Percentiles rank a stretch among this genome's conserved stretches.
Evolutionary conservation across 2,329 filamentous ascomycete species (phyloP).

Genomic region (Phaeosphaeria sp.): DNA sequence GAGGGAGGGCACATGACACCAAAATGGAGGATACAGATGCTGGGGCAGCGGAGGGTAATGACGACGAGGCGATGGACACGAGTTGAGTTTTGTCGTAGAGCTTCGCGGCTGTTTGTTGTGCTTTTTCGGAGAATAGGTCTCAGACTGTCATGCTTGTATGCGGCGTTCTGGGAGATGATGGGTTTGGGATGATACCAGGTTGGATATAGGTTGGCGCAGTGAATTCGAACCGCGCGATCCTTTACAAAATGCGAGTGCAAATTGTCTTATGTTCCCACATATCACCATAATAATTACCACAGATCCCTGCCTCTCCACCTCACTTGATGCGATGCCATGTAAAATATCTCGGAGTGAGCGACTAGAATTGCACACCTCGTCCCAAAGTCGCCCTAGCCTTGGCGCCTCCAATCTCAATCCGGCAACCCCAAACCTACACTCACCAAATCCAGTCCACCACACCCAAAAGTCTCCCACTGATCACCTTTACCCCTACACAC

Average conservation of each 20-base stretch:
- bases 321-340: background rate
- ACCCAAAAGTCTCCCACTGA: background rate
- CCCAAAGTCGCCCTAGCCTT: background rate
- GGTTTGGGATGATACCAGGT: slow-evolving; percentile 11
- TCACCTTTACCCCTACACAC: background rate
- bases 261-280: background rate
- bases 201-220: background rate
- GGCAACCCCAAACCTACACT: background rate
- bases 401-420: background rate
- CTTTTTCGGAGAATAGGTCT: background rate
- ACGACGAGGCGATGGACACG: slow-evolving; percentile 35
- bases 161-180: background rate
- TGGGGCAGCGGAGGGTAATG: slow-evolving; percentile 6
- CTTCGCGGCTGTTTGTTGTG: too few relatives aligned
- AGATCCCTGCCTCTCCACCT: too few relatives aligned
- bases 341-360: background rate
- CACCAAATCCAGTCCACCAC: background rate
- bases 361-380: background rate
- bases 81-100: slow-evolving; percentile 19
- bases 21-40: slow-evolving; percentile 1
- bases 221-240: too few relatives aligned
- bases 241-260: too few relatives aligned
- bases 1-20: slow-evolving; percentile 1
- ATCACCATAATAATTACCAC: too few relatives aligned
- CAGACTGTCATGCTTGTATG: background rate